Percentiles rank a stretch among this genome's conserved stretches.
phyloP scores from a whole-genome alignment of 108 stramenopile species.

The Pseudonitzschia delicatissima region DNA sequence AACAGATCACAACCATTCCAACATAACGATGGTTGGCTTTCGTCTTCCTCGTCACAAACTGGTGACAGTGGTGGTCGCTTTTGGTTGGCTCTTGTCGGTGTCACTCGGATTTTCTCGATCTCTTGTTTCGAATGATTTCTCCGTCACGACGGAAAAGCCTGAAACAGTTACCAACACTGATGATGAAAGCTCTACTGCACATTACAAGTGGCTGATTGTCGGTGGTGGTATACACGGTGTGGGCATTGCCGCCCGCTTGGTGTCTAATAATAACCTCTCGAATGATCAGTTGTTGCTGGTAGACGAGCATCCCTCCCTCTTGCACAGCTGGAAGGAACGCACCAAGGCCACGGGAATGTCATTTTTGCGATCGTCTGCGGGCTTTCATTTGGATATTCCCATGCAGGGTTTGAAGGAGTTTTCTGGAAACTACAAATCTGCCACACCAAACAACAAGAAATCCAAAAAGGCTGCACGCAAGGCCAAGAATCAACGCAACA shows the following conservation, averaged over 20 bases:
- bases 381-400: slow-evolving; percentile 14
- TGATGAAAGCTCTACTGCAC: neutral
- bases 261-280: neutral
- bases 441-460: neutral
- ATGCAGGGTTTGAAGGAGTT: neutral
- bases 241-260: slow-evolving; percentile 5
- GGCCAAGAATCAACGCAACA: neutral
- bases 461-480: neutral
- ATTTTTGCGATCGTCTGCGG: slow-evolving; percentile 19
- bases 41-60: no score
- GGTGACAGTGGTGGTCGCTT: no score
- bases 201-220: slow-evolving; percentile 13
- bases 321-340: slow-evolving; percentile 24
- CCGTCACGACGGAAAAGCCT: neutral
- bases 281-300: slow-evolving; percentile 15
- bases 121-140: no score
- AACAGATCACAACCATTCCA: no score
- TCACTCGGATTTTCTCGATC: no score
- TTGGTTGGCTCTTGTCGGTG: no score
- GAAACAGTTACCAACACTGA: no score
- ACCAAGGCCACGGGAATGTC: slow-evolving; percentile 20
- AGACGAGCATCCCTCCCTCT: slow-evolving; percentile 12
- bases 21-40: no score
- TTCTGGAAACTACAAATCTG: neutral
- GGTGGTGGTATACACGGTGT: slow-evolving; percentile 26